phyloP scores from a whole-genome alignment of 371 early-diverging fungal species.

The Mortierella sp. region DNA sequence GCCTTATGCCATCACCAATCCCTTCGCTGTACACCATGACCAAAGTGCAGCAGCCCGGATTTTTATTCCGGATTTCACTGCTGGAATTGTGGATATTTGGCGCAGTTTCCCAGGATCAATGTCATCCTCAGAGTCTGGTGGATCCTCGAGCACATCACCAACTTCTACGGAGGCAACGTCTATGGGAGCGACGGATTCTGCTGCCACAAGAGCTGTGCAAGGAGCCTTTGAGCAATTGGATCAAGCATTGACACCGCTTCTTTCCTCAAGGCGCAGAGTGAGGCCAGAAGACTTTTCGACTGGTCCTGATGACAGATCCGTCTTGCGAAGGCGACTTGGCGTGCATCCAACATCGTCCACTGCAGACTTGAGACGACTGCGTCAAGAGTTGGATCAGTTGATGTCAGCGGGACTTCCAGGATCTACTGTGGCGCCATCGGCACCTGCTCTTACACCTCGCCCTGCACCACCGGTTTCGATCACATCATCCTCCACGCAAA shows the following conservation, averaged over 20 bases:
- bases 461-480: neutral
- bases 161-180: conserved; percentile 1
- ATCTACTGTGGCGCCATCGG: neutral
- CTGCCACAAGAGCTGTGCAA: conserved; percentile 42
- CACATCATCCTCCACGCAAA: neutral
- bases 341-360: conserved; percentile 2
- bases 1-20: conserved; percentile 15
- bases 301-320: conserved; percentile 15
- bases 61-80: conserved; percentile 19
- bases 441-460: neutral
- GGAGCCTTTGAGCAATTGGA: conserved; percentile 6
- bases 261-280: conserved; percentile 23
- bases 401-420: conserved; percentile 7
- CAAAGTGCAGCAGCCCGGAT: conserved; percentile 13
- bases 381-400: conserved; percentile 22
- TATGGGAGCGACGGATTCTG: conserved; percentile 8
- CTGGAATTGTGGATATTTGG: conserved; percentile 33
- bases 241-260: neutral
- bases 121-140: neutral
- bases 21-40: conserved; percentile 4
- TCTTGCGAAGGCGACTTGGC: conserved; percentile 24
- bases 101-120: conserved; percentile 18
- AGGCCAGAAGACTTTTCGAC: conserved; percentile 34
- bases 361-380: conserved; percentile 11
- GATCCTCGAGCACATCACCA: neutral